Base-by-base conservation (phyloP, 257 asterid species). In the Solanum clarkiae region DNA sequence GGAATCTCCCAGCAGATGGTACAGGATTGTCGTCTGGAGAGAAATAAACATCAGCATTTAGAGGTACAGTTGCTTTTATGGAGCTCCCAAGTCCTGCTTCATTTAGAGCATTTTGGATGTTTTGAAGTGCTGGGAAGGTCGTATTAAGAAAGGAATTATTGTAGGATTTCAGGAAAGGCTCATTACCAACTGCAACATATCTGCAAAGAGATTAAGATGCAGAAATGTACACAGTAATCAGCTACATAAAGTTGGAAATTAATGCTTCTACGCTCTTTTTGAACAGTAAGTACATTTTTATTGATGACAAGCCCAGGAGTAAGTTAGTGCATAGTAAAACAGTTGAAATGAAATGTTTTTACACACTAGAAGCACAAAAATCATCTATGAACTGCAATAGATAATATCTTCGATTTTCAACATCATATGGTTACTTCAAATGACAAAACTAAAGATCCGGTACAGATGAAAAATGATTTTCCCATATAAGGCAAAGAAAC, bases 121-220 rank as follows among this genome's bases (percentile, higher is more conserved):
- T 94, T 83, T 88, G 89, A n/a, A 94, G 97, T 80, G 97, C 97
- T 40, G 97, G 97, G 89, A 94, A 94, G 24, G 97, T 94, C 20
- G 92, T 87, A 88, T 91, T 92, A n/a, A 94, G 7, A 82, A 93
- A 94, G 20, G 98, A 91, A 89, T 87, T 84, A 91, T 94, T 93
- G 82, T 93, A 93, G 59, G 97, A 89, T 84, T 92, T 90, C 36
- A 93, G 92, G 89, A 93, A 93, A 24, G 97, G 98, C 92, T 94
- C 98, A 55, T 94, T 94, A 75, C 98, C 98, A 12, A 94, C 98
- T 29, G 98, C 98, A 56, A 93, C 98, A 70, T 94, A 94, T 86
- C 98, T 93, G 93, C 88, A 85, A 29, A 20, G 63, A 24, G 62
- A 75, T 74, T 45, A 74, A 45, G 42, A 75, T 8, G 42, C 63